Evolutionary conservation across 306 rosid species (phyloP).

Genomic region (Acacia acuminata): DNA sequence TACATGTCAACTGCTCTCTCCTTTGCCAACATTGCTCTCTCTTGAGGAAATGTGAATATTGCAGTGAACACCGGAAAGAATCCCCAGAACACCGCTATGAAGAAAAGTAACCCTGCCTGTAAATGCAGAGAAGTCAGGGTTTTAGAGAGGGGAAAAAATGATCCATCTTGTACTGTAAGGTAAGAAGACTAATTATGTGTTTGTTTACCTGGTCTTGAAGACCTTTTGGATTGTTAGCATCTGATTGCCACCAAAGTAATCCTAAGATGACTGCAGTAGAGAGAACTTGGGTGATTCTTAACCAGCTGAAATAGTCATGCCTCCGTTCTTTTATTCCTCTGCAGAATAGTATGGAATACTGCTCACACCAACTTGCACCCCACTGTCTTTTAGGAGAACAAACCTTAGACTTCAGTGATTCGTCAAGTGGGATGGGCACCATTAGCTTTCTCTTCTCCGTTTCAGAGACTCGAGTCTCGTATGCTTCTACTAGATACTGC

Average conservation of each 20-base stretch:
- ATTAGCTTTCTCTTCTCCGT: conserved; percentile 72
- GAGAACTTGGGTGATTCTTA: conserved; percentile 93
- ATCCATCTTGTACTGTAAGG: conserved; percentile 1
- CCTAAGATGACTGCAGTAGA: conserved; percentile 89
- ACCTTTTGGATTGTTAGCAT: conserved; percentile 53
- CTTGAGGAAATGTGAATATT: conserved; percentile 96
- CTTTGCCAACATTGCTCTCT: conserved; percentile 88
- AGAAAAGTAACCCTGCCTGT: conserved; percentile 96
- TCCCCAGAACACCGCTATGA: conserved; percentile 98
- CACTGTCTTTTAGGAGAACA: conserved; percentile 55
- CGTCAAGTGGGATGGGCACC: conserved; percentile 67
- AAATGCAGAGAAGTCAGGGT: background rate
- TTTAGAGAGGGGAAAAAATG: background rate
- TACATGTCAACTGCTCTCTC: conserved; percentile 95
- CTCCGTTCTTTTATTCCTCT: conserved; percentile 88
- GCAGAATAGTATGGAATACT: conserved; percentile 60
- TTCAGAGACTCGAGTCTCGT: conserved; percentile 72
- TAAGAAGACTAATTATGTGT: background rate
- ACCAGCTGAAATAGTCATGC: conserved; percentile 95
- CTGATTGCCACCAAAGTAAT: conserved; percentile 96
- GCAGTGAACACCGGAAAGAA: conserved; percentile 96
- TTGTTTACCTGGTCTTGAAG: conserved; percentile 84
- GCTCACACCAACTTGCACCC: conserved; percentile 91
- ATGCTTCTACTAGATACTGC: conserved; percentile 89
- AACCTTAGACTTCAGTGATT: conserved; percentile 63